Percentiles rank a stretch among this genome's conserved stretches.
These are phyloP conservation scores for Brassica napus DNA, from an alignment of 345 rosid species.

Conservation along the genomic window Da-Ae NC_063449.1:40926501-40927000, in stretches of 20 bases:
- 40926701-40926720: constrained; percentile 8
- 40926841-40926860: not conserved
- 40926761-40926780: not conserved
- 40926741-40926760: not conserved
- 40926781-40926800: not conserved
- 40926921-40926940: not conserved
- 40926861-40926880: not conserved
- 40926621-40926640: not conserved
- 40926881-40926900: not conserved
- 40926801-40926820: not conserved
- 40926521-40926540: too few relatives aligned
- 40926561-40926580: too few relatives aligned
- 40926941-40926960: too few relatives aligned
- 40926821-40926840: too few relatives aligned
- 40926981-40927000: too few relatives aligned
- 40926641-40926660: not conserved
- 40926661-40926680: too few relatives aligned
- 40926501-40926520: too few relatives aligned
- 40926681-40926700: too few relatives aligned
- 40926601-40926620: too few relatives aligned
- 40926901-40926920: not conserved
- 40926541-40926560: too few relatives aligned
- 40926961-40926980: too few relatives aligned
- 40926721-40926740: not conserved
- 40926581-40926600: too few relatives aligned